Percentiles rank a stretch among this genome's conserved stretches.
phyloP scores from a whole-genome alignment of 371 early-diverging fungal genomes.

The Mucor saturninus region DNA sequence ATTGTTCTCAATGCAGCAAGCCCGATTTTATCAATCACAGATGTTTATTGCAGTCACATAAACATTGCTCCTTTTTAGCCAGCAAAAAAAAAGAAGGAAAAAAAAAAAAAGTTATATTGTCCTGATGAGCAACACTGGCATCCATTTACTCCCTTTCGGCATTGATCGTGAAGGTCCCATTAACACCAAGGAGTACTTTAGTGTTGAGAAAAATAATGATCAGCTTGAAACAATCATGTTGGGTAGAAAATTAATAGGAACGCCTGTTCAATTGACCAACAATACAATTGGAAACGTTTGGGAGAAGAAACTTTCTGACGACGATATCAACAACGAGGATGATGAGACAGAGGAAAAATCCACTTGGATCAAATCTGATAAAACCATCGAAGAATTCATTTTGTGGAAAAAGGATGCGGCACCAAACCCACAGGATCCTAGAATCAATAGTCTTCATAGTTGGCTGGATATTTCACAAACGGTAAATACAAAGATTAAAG shows the following conservation, averaged over 20 bases:
- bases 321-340: constrained; percentile 1
- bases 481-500: constrained; percentile 9
- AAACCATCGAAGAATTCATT: constrained; percentile 23
- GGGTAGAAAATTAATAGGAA: constrained; percentile 27
- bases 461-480: constrained; percentile 29
- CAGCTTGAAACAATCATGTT: constrained; percentile 18
- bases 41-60: too few relatives aligned
- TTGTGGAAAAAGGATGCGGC: constrained; percentile 32
- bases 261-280: constrained; percentile 8
- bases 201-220: constrained; percentile 12
- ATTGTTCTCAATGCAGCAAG: too few relatives aligned
- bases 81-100: constrained; percentile 9
- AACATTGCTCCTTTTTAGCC: too few relatives aligned
- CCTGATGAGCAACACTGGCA: constrained; percentile 18
- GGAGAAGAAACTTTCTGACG: constrained; percentile 5
- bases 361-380: constrained; percentile 22
- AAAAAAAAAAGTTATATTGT: background rate
- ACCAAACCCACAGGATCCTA: constrained; percentile 22
- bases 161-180: constrained; percentile 24
- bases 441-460: constrained; percentile 18
- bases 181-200: constrained; percentile 25
- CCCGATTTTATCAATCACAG: too few relatives aligned
- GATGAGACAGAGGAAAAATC: background rate
- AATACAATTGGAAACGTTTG: constrained; percentile 9
- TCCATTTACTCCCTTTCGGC: constrained; percentile 30